Evolutionary conservation across 1,284 basidiomycete genomes (phyloP), one percentile per base, ranked within the genome.

Genomic region (Ganoderma sinense): DNA sequence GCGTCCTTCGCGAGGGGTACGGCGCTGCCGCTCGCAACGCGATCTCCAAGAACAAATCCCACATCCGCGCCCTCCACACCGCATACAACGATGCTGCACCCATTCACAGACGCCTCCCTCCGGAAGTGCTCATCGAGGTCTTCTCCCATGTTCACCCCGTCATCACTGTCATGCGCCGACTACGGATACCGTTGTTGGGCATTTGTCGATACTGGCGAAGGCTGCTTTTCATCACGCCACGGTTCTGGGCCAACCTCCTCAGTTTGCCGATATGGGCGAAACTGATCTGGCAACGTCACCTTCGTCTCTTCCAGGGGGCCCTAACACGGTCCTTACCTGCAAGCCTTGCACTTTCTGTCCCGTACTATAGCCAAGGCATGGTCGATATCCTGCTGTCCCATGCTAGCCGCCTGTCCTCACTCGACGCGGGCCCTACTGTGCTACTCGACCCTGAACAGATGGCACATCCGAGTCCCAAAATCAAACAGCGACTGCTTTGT

Each of bases 211-310:
- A 26, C 39, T 65, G 64, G 53, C n/a, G 51, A 14, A 36, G 10
- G 20, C 33, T 64, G 2, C 16, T 55, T 8, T 14, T 39, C 48
- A 64, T 23, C 10, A 53, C 62, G 8, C 48, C 62, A 16, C 62
- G 18, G 31, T 64, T 53, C 48, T 64, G 62, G 62, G 45, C 62
- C 5, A 64, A 58, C 33, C 56, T 58, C 56, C 33, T 58, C 31
- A 36, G 56, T 20, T 39, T 58, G 16, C 56, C 33, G 8, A 33
- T 16, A 10, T 55, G 31, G 31, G 10, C 14, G 13, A 10, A 31
- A 11, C 39, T 33, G 56, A 36, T 20, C n/a, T 16, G 18, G 18
- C 3, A 11, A 13, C 4, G 29, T 5, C 16, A 23, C 20, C 36
- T 58, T 6, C 8, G 20, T 58, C 56, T 31, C 11, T 58, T 58